Percentiles rank a stretch among this genome's conserved stretches.
Conservation (phyloP, 169 alveolate species). For the Babesia gibsoni region DNA sequence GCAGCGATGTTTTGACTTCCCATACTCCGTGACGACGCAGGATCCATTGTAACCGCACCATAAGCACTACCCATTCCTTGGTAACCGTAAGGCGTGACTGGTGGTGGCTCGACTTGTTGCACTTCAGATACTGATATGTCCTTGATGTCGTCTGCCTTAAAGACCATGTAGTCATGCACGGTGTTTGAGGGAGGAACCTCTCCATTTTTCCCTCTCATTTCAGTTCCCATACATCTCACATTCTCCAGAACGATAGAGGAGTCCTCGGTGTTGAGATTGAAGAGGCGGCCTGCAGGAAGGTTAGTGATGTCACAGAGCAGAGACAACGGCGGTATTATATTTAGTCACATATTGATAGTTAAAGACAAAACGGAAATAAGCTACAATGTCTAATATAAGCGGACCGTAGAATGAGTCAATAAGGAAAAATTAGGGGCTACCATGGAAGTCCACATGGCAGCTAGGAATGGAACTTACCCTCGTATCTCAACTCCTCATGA, state of each 20-base stretch:
- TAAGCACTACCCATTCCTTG: not conserved
- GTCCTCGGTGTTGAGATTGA: conserved; percentile 80
- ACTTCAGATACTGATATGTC: conserved; percentile 80
- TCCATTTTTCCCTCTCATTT: conserved; percentile 77
- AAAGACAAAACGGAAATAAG: no score
- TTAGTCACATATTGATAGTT: no score
- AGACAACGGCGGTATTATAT: no score
- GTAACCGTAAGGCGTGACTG: not conserved
- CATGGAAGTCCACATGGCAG: no score
- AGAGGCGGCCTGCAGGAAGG: conserved; percentile 62
- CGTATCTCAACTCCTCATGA: conserved; percentile 79
- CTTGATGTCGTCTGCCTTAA: conserved; percentile 78
- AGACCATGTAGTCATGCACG: conserved; percentile 78
- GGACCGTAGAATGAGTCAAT: no score
- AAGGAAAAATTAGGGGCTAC: no score
- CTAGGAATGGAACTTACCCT: conserved; percentile 65
- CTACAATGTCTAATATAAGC: no score
- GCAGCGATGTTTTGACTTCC: not conserved
- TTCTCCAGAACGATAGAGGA: conserved; percentile 81
- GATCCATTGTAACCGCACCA: not conserved
- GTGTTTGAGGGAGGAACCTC: conserved; percentile 82
- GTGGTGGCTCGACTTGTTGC: not conserved
- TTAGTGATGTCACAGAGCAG: not conserved
- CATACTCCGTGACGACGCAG: not conserved
- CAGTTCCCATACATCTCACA: conserved; percentile 87